phyloP scores from a whole-genome alignment of 805 yeast genomes.

The Kuraishia piskuri region DNA sequence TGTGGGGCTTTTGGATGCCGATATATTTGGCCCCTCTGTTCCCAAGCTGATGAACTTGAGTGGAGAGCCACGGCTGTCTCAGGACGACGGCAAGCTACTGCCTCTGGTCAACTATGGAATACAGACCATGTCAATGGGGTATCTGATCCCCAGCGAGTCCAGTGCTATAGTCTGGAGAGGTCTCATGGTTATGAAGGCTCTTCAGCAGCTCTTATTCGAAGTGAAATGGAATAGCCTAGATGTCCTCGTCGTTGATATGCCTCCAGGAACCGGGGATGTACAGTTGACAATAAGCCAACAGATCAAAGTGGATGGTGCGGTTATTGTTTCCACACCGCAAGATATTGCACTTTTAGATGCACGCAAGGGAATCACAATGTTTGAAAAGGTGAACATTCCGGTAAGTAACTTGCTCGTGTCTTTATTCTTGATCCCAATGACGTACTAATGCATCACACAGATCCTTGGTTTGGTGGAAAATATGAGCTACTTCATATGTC shows the following conservation, averaged over 20 bases:
- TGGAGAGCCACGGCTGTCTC: conserved; percentile 59
- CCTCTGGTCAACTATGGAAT: conserved; percentile 72
- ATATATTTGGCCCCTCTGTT: conserved; percentile 77
- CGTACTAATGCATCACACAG: conserved; percentile 1
- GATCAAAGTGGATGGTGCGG: conserved; percentile 67
- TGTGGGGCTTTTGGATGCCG: conserved; percentile 71
- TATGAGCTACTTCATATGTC: conserved; percentile 72
- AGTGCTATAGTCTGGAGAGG: conserved; percentile 84
- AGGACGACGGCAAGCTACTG: conserved; percentile 38
- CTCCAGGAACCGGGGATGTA: conserved; percentile 89
- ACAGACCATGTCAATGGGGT: conserved; percentile 88
- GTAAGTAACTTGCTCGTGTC: conserved; percentile 6
- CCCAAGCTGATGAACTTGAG: conserved; percentile 61
- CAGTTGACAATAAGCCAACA: conserved; percentile 79
- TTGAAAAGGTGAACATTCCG: conserved; percentile 61
- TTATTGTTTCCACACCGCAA: conserved; percentile 80
- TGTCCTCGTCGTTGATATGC: conserved; percentile 71
- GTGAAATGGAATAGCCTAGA: conserved; percentile 70
- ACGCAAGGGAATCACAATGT: conserved; percentile 73
- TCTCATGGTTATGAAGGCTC: conserved; percentile 76
- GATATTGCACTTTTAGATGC: conserved; percentile 79
- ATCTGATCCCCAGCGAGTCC: conserved; percentile 53
- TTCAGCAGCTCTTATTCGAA: conserved; percentile 76
- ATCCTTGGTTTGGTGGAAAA: conserved; percentile 73
- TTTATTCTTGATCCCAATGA: not conserved